Evolutionary conservation across 2,329 filamentous ascomycete genomes (phyloP), one percentile per base, ranked within the genome.

Genomic region (Botrytis tulipae): DNA sequence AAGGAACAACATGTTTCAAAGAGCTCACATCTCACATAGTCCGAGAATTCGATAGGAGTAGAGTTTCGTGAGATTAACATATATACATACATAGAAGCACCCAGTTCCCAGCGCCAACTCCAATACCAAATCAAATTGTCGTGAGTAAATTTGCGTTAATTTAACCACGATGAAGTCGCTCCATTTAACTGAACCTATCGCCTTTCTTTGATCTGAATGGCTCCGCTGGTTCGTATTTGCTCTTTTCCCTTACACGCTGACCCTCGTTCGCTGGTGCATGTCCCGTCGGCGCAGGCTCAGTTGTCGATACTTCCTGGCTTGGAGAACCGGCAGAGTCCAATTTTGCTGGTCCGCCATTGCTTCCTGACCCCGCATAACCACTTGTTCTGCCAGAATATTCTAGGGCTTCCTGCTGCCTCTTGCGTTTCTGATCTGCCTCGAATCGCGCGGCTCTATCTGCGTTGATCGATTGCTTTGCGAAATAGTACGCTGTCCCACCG

Each of bases 391-490:
- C 77, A 61, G 83, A 82, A 76, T 87, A 83, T 79, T 90, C 88
- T 74, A 90, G 82, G n/a, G 85, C 85, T 40, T 87, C 83, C 59
- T 86, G 84, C 78, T 86, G 84, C 73, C 87, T 87, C 84, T 87
- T 91, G 37, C 76, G 73, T 84, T 92, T 91, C 78, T 89, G 84
- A 72, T 88, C 87, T 74, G 86, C 87, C 75, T 92, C 90, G 77
- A 92, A 89, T 79, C 93, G 90, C 75, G 89, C 85, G 75, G 89
- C 87, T 76, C 95, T 93, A 83, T 98, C 94, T 78, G 93, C 93
- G 82, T 98, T 97, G 87, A 99, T 97, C 82, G 91, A 91, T 81
- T 90, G 88, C 87, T 99, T 99, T 76, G 96, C 96, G 82, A 98
- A 97, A 86, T 93, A 94, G 87, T 98, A 99, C 80, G 95, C 94